Percentiles rank a stretch among this genome's conserved stretches.
phyloP scores from a whole-genome alignment of 2,329 filamentous ascomycete genomes.

The Hansfordia pulvinata region DNA sequence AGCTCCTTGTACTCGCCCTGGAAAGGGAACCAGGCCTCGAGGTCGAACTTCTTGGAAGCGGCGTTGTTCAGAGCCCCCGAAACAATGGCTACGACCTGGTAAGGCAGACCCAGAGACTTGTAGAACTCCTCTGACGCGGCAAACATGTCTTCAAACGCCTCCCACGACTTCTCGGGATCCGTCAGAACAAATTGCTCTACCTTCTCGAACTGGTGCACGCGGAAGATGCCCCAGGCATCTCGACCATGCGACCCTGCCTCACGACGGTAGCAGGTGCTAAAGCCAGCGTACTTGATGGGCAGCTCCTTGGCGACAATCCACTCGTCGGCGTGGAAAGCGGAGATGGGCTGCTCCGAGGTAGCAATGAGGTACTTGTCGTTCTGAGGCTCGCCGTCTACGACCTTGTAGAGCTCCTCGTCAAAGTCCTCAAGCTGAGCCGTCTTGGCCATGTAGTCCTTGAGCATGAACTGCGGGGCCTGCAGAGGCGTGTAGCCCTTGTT shows the following conservation, averaged over 20 bases:
- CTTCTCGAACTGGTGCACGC: slow-evolving; percentile 97
- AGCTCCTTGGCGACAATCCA: slow-evolving; percentile 79
- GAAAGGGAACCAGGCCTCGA: slow-evolving; percentile 94
- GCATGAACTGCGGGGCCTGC: slow-evolving; percentile 88
- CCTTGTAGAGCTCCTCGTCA: slow-evolving; percentile 96
- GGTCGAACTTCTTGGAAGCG: slow-evolving; percentile 82
- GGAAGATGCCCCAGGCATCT: slow-evolving; percentile 96
- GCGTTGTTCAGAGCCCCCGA: slow-evolving; percentile 91
- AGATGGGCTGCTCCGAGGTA: slow-evolving; percentile 90
- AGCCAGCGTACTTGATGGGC: slow-evolving; percentile 85
- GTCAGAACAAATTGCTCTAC: slow-evolving; percentile 39
- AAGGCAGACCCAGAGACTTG: slow-evolving; percentile 75
- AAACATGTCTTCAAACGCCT: slow-evolving; percentile 91
- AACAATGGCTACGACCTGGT: slow-evolving; percentile 86
- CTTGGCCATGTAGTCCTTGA: slow-evolving; percentile 92
- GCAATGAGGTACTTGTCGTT: slow-evolving; percentile 74
- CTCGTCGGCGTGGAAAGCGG: slow-evolving; percentile 82
- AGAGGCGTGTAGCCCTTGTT: slow-evolving; percentile 70
- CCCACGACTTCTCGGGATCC: slow-evolving; percentile 84
- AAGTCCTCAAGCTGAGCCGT: slow-evolving; percentile 96
- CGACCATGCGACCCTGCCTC: slow-evolving; percentile 86
- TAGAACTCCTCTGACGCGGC: slow-evolving; percentile 87
- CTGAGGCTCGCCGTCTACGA: slow-evolving; percentile 72
- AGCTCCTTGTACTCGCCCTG: slow-evolving; percentile 98
- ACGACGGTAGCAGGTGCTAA: slow-evolving; percentile 89